Evolutionary conservation across 495 filamentous ascomycete species (phyloP).

Genomic region (Pyrenula aspistea): DNA sequence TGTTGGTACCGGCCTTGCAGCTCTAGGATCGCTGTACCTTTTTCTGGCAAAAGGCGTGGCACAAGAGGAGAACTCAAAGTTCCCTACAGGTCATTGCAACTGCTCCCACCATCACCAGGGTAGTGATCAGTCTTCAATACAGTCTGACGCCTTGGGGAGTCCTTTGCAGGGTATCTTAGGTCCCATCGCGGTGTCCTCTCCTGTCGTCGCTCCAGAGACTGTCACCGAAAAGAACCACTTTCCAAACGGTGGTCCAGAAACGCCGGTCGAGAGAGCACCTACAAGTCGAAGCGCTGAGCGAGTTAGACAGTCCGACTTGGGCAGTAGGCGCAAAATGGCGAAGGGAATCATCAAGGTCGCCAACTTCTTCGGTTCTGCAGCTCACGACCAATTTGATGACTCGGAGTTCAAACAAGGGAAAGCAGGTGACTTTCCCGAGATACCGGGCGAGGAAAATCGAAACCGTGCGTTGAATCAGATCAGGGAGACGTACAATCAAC

Average conservation of each 20-base stretch:
- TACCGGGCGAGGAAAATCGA: constrained; percentile 34
- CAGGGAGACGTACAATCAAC: constrained; percentile 23
- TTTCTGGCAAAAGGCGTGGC: constrained; percentile 24
- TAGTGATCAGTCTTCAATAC: not conserved
- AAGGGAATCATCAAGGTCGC: constrained; percentile 18
- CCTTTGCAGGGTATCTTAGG: not conserved
- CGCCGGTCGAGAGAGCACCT: not conserved
- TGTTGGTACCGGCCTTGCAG: constrained; percentile 39
- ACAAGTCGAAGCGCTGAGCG: not conserved
- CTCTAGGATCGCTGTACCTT: constrained; percentile 40
- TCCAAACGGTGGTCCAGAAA: not conserved
- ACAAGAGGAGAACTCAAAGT: constrained; percentile 4
- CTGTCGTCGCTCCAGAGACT: not conserved
- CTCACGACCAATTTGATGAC: constrained; percentile 27
- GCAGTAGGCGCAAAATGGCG: constrained; percentile 28
- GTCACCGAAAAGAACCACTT: not conserved
- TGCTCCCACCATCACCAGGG: constrained; percentile 11
- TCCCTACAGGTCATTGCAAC: constrained; percentile 9
- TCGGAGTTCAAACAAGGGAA: constrained; percentile 29
- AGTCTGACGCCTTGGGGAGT: not conserved
- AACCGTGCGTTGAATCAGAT: constrained; percentile 25
- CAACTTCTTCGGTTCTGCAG: constrained; percentile 25
- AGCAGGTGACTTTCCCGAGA: constrained; percentile 33
- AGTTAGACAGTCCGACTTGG: constrained; percentile 9
- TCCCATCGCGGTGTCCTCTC: not conserved